Conservation (phyloP, 2,329 filamentous ascomycete genomes). For the Leptographium radiaticola region DNA sequence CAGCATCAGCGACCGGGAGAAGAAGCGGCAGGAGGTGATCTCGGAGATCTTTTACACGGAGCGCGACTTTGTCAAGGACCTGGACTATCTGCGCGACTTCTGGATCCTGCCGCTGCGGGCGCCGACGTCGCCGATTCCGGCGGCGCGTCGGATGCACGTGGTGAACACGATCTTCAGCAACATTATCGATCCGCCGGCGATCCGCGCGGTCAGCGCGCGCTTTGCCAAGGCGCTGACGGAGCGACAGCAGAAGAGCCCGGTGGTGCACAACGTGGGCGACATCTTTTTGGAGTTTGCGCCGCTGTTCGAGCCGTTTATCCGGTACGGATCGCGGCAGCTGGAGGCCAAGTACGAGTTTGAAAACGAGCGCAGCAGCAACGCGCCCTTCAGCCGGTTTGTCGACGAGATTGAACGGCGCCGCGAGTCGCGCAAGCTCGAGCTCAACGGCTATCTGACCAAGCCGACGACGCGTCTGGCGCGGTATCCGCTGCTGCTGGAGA, state of each 20-base stretch:
- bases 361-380: conserved; percentile 80
- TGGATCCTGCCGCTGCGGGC: conserved; percentile 90
- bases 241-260: conserved; percentile 77
- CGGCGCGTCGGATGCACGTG: conserved; percentile 76
- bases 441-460: conserved; percentile 96
- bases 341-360: conserved; percentile 98
- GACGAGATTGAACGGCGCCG: conserved; percentile 94
- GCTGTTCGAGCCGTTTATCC: conserved; percentile 89
- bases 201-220: conserved; percentile 79
- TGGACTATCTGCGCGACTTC: conserved; percentile 95
- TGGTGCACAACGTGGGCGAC: conserved; percentile 83
- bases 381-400: conserved; percentile 77
- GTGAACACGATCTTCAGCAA: conserved; percentile 94
- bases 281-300: conserved; percentile 89
- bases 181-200: conserved; percentile 68
- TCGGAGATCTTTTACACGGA: conserved; percentile 98
- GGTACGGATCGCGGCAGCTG: conserved; percentile 88
- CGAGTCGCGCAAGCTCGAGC: conserved; percentile 88
- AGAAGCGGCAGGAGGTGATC: conserved; percentile 96
- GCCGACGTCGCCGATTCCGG: conserved; percentile 74
- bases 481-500: conserved; percentile 84
- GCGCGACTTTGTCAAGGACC: conserved; percentile 94
- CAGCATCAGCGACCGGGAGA: conserved; percentile 76
- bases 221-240: conserved; percentile 82
- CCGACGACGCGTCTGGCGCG: conserved; percentile 88